phyloP scores from a whole-genome alignment of 2,329 filamentous ascomycete genomes.

The Colletotrichum sp. region DNA sequence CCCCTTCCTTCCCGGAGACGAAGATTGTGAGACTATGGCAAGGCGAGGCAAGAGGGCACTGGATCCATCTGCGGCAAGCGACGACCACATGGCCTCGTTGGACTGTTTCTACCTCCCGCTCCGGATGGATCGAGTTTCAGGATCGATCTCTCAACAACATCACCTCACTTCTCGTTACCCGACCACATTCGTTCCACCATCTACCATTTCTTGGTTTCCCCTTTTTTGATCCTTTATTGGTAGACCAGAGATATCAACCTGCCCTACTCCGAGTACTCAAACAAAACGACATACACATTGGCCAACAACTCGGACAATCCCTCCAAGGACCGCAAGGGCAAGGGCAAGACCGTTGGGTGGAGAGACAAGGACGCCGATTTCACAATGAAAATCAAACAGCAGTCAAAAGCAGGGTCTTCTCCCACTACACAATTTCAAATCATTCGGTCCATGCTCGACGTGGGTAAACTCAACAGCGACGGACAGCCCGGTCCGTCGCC shows the following conservation, averaged over 20 bases:
- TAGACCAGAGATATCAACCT: conserved; percentile 30
- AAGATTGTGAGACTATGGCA: conserved; percentile 18
- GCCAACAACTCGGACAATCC: conserved; percentile 46
- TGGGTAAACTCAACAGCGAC: not conserved
- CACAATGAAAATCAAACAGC: not conserved
- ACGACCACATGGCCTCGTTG: not conserved
- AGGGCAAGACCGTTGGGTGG: not conserved
- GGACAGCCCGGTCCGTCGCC: not conserved
- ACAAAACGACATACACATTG: conserved; percentile 38
- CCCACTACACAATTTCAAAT: not conserved
- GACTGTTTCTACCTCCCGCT: not conserved
- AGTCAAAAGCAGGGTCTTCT: not conserved
- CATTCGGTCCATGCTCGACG: not conserved
- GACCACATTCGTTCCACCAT: conserved; percentile 45
- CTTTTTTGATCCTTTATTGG: conserved; percentile 39
- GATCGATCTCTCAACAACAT: conserved; percentile 26
- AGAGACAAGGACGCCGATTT: not conserved
- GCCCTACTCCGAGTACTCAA: conserved; percentile 27
- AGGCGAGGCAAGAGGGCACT: conserved; percentile 19
- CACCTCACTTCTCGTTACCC: conserved; percentile 32
- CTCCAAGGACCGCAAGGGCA: not conserved
- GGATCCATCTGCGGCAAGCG: not conserved
- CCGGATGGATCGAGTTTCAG: conserved; percentile 26
- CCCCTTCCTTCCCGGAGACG: conserved; percentile 30
- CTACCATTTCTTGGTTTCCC: conserved; percentile 51